Conservation (phyloP, 768 basidiomycete genomes). For the Rhizopogon rudus region DNA sequence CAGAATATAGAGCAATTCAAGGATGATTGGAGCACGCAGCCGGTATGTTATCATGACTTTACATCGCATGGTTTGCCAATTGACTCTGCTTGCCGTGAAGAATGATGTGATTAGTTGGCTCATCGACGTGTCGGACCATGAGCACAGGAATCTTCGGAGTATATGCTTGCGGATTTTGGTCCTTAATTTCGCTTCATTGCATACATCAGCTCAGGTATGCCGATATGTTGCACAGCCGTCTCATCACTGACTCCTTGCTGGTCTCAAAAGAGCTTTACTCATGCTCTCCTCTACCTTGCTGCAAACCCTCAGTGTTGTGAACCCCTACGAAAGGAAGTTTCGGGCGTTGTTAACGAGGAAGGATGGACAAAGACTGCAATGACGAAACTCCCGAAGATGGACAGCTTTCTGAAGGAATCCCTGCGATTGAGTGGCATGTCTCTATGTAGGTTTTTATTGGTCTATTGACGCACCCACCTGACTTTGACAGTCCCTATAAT, state of each 20-base stretch:
- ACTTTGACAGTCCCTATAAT: conserved; percentile 23
- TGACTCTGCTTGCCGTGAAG: conserved; percentile 13
- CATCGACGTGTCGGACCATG: conserved; percentile 26
- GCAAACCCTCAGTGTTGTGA: conserved; percentile 33
- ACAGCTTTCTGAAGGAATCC: conserved; percentile 41
- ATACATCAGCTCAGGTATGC: conserved; percentile 26
- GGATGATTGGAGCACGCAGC: conserved; percentile 24
- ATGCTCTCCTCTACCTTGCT: conserved; percentile 36
- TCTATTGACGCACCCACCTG: background rate
- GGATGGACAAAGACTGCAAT: conserved; percentile 31
- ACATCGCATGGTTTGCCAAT: background rate
- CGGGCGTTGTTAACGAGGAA: conserved; percentile 22
- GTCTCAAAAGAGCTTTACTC: conserved; percentile 25
- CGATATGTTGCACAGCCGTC: background rate
- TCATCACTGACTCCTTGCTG: conserved; percentile 2
- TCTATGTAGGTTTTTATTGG: conserved; percentile 20
- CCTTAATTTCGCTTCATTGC: conserved; percentile 34
- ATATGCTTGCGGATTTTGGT: conserved; percentile 30
- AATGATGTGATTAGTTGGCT: conserved; percentile 39
- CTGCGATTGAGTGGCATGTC: conserved; percentile 31
- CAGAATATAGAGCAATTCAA: conserved; percentile 20
- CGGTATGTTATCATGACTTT: conserved; percentile 20
- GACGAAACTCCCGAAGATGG: conserved; percentile 30
- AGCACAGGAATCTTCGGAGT: conserved; percentile 22
- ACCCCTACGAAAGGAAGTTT: conserved; percentile 37